Base-by-base conservation (phyloP, 345 rosid species). In the Combretum micranthum region DNA sequence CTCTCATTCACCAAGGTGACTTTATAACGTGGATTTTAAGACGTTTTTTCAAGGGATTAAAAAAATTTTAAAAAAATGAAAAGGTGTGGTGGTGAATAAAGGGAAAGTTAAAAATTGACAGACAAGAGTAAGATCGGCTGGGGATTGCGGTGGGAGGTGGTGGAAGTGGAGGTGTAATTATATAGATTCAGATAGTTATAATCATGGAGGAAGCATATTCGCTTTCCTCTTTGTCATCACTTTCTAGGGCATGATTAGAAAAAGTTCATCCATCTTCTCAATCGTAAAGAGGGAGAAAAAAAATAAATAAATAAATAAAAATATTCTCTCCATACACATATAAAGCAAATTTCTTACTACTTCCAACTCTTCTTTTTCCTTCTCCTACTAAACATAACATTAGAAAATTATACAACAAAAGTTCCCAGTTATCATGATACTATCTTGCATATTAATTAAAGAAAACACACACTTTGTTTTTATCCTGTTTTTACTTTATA, bases 161-260 rank as follows among this genome's bases (percentile, higher is more conserved):
- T 76, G 78, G 77, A 73, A 56, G 70, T 71, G 69, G 74, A 65
- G 73, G 77, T 70, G 75, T 75, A 73, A 66, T 49, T 17, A 49
- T 15, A 49, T 15, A 55, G 66, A 63, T 20, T 66, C 48, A 69
- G 82, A 79, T 79, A 70, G 77, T 75, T 67, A 60, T 70, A 80
- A 83, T 80, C 71, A 83, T 77, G 79, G 70, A 65, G 52, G 78
- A 72, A 72, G 81, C 81, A 75, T 77, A 83, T 81, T 83, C 81
- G 78, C 86, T 80, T 83, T 85, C 81, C 80, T 82, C 69, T 78
- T 83, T 89, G 89, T 79, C 84, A 77, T 79, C 80, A 80, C 92
- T 84, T 83, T 83, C 78, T 57, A 82, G 52, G 80, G 89, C 91
- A 89, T 82, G 87, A 84, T 86, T 89, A 73, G 89, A 76, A 62